Evolutionary conservation across 345 rosid genomes (phyloP), one percentile per base, ranked within the genome.

Genomic region (Kandelia obovata): DNA sequence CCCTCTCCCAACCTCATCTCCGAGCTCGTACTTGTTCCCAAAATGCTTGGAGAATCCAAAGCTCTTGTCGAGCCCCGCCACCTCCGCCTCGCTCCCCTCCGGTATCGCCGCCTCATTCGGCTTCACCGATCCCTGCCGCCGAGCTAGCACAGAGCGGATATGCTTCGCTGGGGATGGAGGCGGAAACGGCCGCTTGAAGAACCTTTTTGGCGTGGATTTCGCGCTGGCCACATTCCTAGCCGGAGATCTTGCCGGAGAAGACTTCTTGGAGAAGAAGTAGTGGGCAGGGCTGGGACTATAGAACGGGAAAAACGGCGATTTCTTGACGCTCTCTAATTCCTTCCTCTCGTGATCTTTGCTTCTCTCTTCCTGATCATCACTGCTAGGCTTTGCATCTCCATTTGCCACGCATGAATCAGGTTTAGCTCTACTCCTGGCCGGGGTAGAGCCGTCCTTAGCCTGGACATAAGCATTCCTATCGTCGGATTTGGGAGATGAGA

Each of bases 121-220:
- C 64, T 73, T 73, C 20, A 73, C 72, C 1, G 72, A 73, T 15
- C 77, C 74, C 68, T 81, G 84, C 78, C 89, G 85, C 77, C 91
- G 79, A 58, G 91, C 86, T 31, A 92, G 81, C 65, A 85, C 90
- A 0, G 95, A 91, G 15, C 86, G 78, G n/a, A 96, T 89, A 78
- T 96, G 99, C 83, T 89, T 96, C n/a, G 98, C 97, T n/a, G 99
- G 98, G 0, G 99, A 96, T 1, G 92, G 98, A 26, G 99, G 99
- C 17, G 93, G 94, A 69, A 94, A 89, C 13, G 96, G 93, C 57
- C 89, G 70, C 69, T 75, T 87, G 70, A 95, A 95, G 71, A 95
- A 83, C 74, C 98, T 70, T 51, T 73, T 90, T 15, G 99, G 99
- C 13, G 98, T 95, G 5, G 97, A 86, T 71, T 85, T 87, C 8